Percentiles rank a stretch among this genome's conserved stretches.
Conservation (phyloP, 331 rosid species). For the Spiraea crenata region DNA sequence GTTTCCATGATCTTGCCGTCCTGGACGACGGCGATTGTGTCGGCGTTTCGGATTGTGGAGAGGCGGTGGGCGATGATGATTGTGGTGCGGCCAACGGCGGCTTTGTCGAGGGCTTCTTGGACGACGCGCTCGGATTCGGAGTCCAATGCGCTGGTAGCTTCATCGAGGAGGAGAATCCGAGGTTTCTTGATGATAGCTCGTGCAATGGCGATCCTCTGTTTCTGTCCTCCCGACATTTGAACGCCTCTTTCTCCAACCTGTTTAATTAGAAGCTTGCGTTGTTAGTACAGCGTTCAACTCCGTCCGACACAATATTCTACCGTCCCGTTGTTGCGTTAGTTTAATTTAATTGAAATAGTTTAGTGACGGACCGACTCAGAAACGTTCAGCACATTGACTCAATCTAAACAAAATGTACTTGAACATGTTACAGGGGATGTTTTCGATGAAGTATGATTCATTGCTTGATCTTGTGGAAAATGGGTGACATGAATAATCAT, state of each 20-base stretch:
- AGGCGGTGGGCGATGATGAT: conserved; percentile 75
- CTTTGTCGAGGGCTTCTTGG: conserved; percentile 79
- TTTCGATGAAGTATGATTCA: too few species aligned
- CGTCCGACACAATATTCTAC: too few species aligned
- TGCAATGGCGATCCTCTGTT: conserved; percentile 83
- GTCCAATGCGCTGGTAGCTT: conserved; percentile 87
- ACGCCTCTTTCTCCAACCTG: conserved; percentile 88
- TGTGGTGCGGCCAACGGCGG: conserved; percentile 74
- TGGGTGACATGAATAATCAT: too few species aligned
- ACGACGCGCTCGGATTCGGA: conserved; percentile 73
- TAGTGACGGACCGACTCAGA: too few species aligned
- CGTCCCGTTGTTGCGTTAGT: too few species aligned
- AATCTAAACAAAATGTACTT: too few species aligned
- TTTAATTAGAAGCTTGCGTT: not conserved
- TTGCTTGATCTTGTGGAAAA: too few species aligned
- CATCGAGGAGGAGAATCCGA: conserved; percentile 61
- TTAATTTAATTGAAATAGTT: too few species aligned
- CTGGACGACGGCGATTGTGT: conserved; percentile 62
- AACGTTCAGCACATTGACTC: too few species aligned
- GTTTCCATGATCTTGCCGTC: conserved; percentile 55
- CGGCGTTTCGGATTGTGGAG: conserved; percentile 64
- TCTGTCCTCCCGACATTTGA: conserved; percentile 92
- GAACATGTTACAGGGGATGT: too few species aligned
- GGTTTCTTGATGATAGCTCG: conserved; percentile 74
- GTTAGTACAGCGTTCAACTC: not conserved